Base-by-base conservation (phyloP, 306 rosid genomes). In the Dalbergia cultrata region DNA sequence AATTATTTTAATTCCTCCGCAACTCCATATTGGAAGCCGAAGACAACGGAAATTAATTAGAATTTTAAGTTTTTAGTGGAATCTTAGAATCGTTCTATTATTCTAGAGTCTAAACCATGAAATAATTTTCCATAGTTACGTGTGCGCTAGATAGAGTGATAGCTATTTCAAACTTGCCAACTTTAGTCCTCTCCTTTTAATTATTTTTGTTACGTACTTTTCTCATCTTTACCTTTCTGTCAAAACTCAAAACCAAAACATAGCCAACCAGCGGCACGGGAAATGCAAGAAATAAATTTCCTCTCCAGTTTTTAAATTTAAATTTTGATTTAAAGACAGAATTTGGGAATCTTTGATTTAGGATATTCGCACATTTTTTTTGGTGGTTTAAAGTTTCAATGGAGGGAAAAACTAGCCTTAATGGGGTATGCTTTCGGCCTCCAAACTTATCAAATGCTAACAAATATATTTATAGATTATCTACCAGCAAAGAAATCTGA, bases 361-460 rank as follows among this genome's bases (percentile, higher is more conserved):
- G 79, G 45, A 44, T 74, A 74, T 74, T 16, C 79, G 31, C 43
- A 16, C 41, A 26, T 26, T 26, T 26, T 26, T 26, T 26, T 26
- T 26, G 1, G 31, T 26, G 31, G 31, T 26, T 26, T 26, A 26
- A 26, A 26, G 31, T 26, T 26, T 26, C 31, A 1, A 3, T 26
- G 31, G 31, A 1, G 31, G 31, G 2, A 26, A 26, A 26, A 1
- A 26, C 31, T 26, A 2, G 2, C 31, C 31, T 26, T 26, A 26
- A 26, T 26, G 2, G 3, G 31, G 3, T 26, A 26, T 21, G 22
- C 22, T 21, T 21, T 21, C 1, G 1, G 22, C 0, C 22, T 21
- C 22, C 1, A 2, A 26, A 3, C 31, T 26, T 3, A 26, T 26
- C 3, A 26, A 26, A 26, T 1, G 1, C 2, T 26, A 1, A 22